Evolutionary conservation across 306 rosid genomes (phyloP).

Genomic region (Dryas drummondii): DNA sequence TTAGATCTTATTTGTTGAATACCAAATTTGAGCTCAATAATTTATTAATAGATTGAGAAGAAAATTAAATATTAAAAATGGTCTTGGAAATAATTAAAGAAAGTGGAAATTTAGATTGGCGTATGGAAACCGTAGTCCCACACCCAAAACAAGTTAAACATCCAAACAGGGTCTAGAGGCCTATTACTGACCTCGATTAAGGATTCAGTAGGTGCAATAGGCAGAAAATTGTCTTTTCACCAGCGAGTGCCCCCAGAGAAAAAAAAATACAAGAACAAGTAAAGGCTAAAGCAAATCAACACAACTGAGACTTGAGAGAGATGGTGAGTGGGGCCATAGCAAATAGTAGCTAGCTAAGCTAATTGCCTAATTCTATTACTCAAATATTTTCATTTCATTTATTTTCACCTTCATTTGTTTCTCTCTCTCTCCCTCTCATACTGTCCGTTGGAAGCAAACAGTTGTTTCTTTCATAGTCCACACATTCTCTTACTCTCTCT

Average conservation of each 20-base stretch:
- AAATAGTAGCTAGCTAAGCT: too few species aligned
- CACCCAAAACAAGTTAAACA: not conserved
- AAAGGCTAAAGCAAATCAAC: not conserved
- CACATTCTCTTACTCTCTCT: not conserved
- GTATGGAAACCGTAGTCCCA: not conserved
- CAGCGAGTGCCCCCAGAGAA: constrained; percentile 26
- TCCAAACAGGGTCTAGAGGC: constrained; percentile 12
- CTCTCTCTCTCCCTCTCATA: constrained; percentile 23
- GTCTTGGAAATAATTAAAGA: not conserved
- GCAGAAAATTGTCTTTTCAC: constrained; percentile 30
- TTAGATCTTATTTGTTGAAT: too few species aligned
- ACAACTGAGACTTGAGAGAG: constrained; percentile 3
- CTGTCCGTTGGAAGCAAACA: constrained; percentile 76
- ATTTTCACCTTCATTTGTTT: not conserved
- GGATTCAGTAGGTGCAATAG: constrained; percentile 20
- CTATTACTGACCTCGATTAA: constrained; percentile 20
- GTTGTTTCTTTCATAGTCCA: constrained; percentile 14
- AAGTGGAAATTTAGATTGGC: not conserved
- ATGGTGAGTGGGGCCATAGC: constrained; percentile 37
- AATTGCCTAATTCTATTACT: too few species aligned
- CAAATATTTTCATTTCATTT: constrained; percentile 10
- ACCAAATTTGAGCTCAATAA: too few species aligned
- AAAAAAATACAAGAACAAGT: not conserved
- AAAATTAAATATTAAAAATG: not conserved
- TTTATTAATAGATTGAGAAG: too few species aligned